Conservation (phyloP, 1,139 yeast species). For the Geotrichum restrictum region DNA sequence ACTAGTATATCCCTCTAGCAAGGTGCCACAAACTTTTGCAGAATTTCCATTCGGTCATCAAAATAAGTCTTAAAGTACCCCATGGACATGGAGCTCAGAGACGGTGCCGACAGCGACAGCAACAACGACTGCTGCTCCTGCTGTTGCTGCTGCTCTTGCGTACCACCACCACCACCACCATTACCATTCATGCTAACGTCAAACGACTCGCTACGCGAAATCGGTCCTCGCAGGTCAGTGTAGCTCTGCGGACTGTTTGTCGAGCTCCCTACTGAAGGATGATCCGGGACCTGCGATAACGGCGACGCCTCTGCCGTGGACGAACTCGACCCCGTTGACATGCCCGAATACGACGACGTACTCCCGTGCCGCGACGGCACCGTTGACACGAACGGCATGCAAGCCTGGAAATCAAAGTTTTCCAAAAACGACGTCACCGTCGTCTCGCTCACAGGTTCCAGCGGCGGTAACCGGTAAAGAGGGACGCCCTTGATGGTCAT, state of each 20-base stretch:
- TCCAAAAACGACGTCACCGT: conserved; percentile 28
- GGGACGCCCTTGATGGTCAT: conserved; percentile 28
- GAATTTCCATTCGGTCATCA: conserved; percentile 32
- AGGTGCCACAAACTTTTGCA: conserved; percentile 21
- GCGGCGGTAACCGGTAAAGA: conserved; percentile 24
- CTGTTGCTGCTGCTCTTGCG: neutral
- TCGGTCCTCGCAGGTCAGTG: neutral
- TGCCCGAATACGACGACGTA: conserved; percentile 5
- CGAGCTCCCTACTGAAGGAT: neutral
- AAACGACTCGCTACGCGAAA: neutral
- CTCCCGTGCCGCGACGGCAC: conserved; percentile 1
- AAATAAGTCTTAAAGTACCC: conserved; percentile 32
- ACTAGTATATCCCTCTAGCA: too few species aligned
- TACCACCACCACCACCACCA: neutral
- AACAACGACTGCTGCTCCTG: too few species aligned
- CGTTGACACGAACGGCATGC: conserved; percentile 9
- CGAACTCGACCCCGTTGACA: conserved; percentile 5
- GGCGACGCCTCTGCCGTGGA: conserved; percentile 7
- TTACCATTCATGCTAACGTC: neutral
- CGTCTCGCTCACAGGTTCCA: conserved; percentile 25
- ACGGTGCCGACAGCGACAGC: neutral
- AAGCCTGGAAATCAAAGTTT: conserved; percentile 20
- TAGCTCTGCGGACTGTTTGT: neutral
- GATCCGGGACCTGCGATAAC: conserved; percentile 2
- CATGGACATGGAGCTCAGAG: conserved; percentile 18